Evolutionary conservation across 2,329 filamentous ascomycete genomes (phyloP), one percentile per base, ranked within the genome.

Genomic region (Ascochyta clinopodiicola): DNA sequence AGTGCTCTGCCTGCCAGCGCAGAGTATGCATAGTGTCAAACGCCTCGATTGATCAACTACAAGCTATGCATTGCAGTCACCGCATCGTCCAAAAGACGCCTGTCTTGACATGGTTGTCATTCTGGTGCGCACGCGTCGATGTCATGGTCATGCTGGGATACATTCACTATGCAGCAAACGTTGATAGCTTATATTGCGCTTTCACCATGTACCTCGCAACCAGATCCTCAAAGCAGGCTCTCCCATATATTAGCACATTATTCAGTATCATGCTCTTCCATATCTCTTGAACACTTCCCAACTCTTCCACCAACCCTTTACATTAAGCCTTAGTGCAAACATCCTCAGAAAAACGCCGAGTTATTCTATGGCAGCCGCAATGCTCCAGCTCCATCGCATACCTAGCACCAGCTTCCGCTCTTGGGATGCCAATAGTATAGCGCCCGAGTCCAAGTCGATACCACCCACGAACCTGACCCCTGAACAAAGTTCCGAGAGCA

Each of bases 161-260:
- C 13, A 43, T 42, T 46, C 44, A 53, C 50, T 52, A 25, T 47
- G 19, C 19, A 32, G 37, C 43, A 37, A 42, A 42, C 43, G 6
- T 17, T 42, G n/a, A 4, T 8, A 15, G 17, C 17, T 35, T 17
- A 32, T 6, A 42, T 21, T 22, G 25, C 43, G 25, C 24, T 43
- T 47, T 47, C 49, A 53, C 37, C 42, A 21, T 21, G 31, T 36
- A 9, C 17, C 19, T 43, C 37, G 12, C 21, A 19, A 9, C 10
- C 29, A 12, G n/a, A 5, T 22, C 10, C 8, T 10, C 17, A 17
- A 6, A 19, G n/a, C 17, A 37, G 4, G 2, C 12, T 24, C 19
- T 12, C 19, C 19, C 3, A 8, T 38, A 17, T 35, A 17, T 35
- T 5, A 31, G 12, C 15, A 35, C 32, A 7, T 35, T 17, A 13